Base-by-base conservation (phyloP, 2,329 filamentous ascomycete species). In the Plectosphaerella cucumerina region DNA sequence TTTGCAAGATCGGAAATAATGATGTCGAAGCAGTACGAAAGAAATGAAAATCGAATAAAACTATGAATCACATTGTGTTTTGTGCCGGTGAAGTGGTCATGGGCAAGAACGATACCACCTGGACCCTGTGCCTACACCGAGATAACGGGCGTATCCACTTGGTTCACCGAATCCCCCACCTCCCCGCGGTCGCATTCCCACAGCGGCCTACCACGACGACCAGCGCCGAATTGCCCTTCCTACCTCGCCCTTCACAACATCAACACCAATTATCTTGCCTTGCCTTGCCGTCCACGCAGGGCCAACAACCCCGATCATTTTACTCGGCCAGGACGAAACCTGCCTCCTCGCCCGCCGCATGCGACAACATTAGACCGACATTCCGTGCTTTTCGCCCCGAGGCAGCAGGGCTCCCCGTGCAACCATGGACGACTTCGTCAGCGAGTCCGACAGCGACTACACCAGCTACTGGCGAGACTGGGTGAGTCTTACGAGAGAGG, bases 391-490 rank as follows among this genome's bases (percentile, higher is more conserved):
- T 31, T 31, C 26, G 26, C 26, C 26, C 26, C 26, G 26, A 31
- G 26, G 26, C 26, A n/a, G n/a, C n/a, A 31, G 26, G 26, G 26
- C 26, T 31, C 26, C 8, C 26, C 26, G 26, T 31, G 26, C 26
- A 31, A n/a, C 67, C 62, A 97, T 97, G 94, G 94, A 97, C 69
- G 93, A 97, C 73, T 97, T 94, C 72, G 92, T 90, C 59, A 97
- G 91, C 67, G 94, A 99, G 72, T 96, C 92, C 12, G 94, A 99
- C 68, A 97, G 92, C 72, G 94, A 99, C 75, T 99, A 97, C 70
- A 97, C 94, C 46, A 97, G 91, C 73, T 99, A 97, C 71, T 99
- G 94, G 94, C 81, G 93, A 70, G 94, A 99, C 74, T 99, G 94
- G 94, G 94, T 97, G 78, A 76, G 90, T 85, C 44, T 37, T 37